A percentile compares a stretch with the other conserved stretches of the same genome.
Evolutionary conservation across 495 filamentous ascomycete genomes (phyloP).

Genomic region (Aeminium ludgeri): DNA sequence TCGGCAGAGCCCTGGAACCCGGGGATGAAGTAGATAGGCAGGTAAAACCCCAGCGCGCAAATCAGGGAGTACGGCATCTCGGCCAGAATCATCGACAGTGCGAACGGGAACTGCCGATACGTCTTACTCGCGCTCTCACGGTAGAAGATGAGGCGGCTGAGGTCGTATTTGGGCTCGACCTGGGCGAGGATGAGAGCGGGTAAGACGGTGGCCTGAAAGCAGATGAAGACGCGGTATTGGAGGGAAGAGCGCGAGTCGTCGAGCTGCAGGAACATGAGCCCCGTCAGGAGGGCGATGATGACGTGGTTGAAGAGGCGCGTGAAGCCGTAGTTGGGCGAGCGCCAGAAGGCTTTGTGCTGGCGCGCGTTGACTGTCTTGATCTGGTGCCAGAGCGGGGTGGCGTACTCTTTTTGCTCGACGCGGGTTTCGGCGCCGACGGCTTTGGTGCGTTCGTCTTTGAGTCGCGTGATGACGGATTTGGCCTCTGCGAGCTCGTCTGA

Average conservation of each 20-base stretch:
- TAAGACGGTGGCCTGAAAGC: slow-evolving; percentile 42
- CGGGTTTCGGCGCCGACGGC: slow-evolving; percentile 27
- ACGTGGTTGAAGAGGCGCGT: slow-evolving; percentile 64
- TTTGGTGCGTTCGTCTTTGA: slow-evolving; percentile 42
- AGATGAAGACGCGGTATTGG: slow-evolving; percentile 67
- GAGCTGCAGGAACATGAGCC: slow-evolving; percentile 53
- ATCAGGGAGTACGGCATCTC: slow-evolving; percentile 63
- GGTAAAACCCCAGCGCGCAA: slow-evolving; percentile 56
- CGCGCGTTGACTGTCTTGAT: slow-evolving; percentile 47
- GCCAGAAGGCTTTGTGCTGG: slow-evolving; percentile 52
- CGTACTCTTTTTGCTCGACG: slow-evolving; percentile 46
- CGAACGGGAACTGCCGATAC: slow-evolving; percentile 58
- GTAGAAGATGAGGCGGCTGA: slow-evolving; percentile 60
- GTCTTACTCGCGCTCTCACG: slow-evolving; percentile 65
- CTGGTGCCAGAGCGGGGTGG: slow-evolving; percentile 57
- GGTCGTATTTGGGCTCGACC: slow-evolving; percentile 60
- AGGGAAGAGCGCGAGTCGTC: slow-evolving; percentile 49
- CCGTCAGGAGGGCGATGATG: slow-evolving; percentile 54
- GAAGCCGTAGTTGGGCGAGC: slow-evolving; percentile 59
- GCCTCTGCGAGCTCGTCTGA: slow-evolving; percentile 50
- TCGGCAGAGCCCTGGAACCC: slow-evolving; percentile 24
- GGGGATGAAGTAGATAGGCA: slow-evolving; percentile 41
- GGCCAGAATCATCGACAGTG: slow-evolving; percentile 50
- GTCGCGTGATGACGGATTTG: slow-evolving; percentile 47
- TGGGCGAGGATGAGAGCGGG: slow-evolving; percentile 62